phyloP scores from a whole-genome alignment of 2,329 filamentous ascomycete species.

The Penicillium sclerotiorum region DNA sequence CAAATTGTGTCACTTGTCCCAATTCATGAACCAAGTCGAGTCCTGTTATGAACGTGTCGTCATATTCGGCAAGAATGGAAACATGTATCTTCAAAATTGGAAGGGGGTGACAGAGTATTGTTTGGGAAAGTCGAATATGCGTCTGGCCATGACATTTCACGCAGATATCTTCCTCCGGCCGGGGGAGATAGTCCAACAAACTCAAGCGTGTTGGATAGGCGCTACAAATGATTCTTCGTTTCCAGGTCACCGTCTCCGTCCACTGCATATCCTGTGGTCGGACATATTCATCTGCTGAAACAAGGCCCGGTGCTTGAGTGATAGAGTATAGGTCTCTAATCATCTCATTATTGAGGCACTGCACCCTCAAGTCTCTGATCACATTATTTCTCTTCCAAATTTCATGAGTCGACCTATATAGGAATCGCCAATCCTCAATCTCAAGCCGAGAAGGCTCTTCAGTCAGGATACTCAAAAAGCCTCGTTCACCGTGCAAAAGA shows the following conservation, averaged over 20 bases:
- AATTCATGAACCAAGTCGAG: background rate
- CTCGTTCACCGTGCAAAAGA: constrained; percentile 3
- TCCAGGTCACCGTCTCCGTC: background rate
- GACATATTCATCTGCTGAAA: background rate
- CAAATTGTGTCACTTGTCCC: background rate
- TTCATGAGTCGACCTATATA: background rate
- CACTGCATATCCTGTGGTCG: background rate
- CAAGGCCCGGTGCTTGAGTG: background rate
- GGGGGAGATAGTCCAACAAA: background rate
- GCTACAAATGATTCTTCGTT: too few relatives aligned
- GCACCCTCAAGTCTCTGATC: background rate
- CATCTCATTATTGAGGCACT: background rate
- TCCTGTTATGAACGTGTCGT: background rate
- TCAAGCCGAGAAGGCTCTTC: too few relatives aligned
- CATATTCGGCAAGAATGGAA: background rate
- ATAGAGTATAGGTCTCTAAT: background rate
- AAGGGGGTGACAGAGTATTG: background rate
- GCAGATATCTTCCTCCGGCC: background rate
- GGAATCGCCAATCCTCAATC: background rate
- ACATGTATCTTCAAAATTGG: background rate
- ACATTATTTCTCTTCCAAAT: background rate
- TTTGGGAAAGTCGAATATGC: background rate
- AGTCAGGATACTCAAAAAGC: background rate
- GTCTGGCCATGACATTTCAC: background rate
- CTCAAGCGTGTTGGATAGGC: background rate